Evolutionary conservation across 2,329 filamentous ascomycete genomes (phyloP), one percentile per base, ranked within the genome.

Genomic region (Teratosphaeriaceae sp.): DNA sequence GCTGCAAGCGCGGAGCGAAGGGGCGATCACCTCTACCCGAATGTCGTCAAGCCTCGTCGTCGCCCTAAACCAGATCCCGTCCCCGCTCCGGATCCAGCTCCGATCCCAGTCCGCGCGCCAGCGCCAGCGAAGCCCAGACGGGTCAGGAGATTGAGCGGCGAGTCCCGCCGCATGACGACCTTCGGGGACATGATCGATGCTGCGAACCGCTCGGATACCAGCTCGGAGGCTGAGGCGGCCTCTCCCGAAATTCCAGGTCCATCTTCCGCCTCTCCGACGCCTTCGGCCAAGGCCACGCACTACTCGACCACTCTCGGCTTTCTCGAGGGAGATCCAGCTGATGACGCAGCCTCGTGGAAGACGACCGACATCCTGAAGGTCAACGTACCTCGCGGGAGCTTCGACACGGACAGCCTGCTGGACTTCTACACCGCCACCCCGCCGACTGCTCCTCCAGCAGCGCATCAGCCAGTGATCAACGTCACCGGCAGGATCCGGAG

Each of bases 121-220:
- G 11, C 37, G n/a, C 37, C 9, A 11, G 34, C 34, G 15, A 11
- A 37, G 9, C 22, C 4, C 3, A 30, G 22, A n/a, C 19, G 22
- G 6, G 37, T 27, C 22, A 19, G 21, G 9, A 30, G 19, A 6
- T 15, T 20, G 23, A 39, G 16, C 22, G 37, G 37, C 9, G 37
- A 39, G 15, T 29, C 22, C n/a, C 22, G 37, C 8, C 19, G 22
- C 3, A 39, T 39, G 31, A 39, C 37, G 24, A 39, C 37, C 3
- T 39, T 27, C 13, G 24, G 37, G 9, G 37, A 6, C 18, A 26
- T 39, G 13, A 39, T 39, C 22, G 37, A 39, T 13, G 37, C 37
- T 12, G 22, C 13, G 13, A 7, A 5, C n/a, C 18, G 31, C 6
- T 34, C 31, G 11, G 31, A 34, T 18, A 8, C 31, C n/a, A 34